Evolutionary conservation across 2,329 filamentous ascomycete species (phyloP).

Genomic region (Sporothrix phasma): DNA sequence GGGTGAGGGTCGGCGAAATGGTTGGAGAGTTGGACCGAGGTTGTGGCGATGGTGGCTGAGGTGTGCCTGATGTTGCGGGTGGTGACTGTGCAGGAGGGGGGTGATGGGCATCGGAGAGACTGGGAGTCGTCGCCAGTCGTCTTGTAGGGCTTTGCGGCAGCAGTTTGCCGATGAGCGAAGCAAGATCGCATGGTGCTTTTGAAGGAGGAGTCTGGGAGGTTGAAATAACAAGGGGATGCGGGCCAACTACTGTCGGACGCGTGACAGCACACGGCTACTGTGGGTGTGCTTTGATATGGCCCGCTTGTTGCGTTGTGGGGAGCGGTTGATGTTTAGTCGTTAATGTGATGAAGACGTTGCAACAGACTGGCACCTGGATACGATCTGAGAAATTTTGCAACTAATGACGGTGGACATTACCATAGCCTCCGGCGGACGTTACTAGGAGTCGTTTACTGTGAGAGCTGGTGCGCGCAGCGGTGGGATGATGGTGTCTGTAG

Average conservation of each 20-base stretch:
- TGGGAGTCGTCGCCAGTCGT: neutral
- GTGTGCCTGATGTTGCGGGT: neutral
- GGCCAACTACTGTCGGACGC: too few relatives aligned
- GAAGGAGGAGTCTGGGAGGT: neutral
- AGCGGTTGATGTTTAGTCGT: neutral
- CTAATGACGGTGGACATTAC: too few relatives aligned
- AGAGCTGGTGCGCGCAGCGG: neutral
- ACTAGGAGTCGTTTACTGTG: neutral
- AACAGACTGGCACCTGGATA: neutral
- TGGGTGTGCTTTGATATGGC: too few relatives aligned
- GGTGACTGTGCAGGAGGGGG: neutral
- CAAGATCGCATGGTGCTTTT: neutral
- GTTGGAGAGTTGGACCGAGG: too few relatives aligned
- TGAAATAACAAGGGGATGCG: neutral
- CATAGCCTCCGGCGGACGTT: neutral
- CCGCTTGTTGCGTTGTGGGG: too few relatives aligned
- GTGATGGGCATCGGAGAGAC: too few relatives aligned
- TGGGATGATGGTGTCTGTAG: too few relatives aligned
- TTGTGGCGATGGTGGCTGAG: too few relatives aligned
- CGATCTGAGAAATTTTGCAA: conserved; percentile 2
- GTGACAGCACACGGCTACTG: neutral
- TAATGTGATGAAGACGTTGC: neutral
- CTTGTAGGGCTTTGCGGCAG: neutral
- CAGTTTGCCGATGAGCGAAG: conserved; percentile 7
- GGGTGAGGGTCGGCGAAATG: too few relatives aligned